These are phyloP conservation scores for Pseudogymnoascus sp. DNA, from an alignment of 2,329 filamentous ascomycete genomes.

Conservation along the genomic window DNA sequence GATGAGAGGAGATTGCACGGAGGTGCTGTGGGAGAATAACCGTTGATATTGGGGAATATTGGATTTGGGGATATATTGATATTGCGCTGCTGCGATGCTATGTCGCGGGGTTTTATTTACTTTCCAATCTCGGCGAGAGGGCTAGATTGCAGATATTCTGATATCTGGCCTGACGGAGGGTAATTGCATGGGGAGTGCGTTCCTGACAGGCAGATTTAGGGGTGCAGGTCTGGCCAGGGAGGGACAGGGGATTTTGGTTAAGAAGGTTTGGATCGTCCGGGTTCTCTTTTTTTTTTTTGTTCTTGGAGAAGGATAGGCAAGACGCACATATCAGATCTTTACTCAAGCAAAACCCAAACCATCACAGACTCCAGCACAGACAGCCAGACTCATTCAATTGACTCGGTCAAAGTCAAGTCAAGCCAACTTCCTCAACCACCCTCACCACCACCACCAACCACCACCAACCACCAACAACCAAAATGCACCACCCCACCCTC, in stretches of 20 bases:
- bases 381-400: background rate
- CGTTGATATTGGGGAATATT: conserved; percentile 5
- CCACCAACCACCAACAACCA: background rate
- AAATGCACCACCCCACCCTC: conserved; percentile 16
- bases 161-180: background rate
- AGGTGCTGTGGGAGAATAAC: background rate
- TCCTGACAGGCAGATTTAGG: background rate
- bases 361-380: background rate
- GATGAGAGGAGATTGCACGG: background rate
- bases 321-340: background rate
- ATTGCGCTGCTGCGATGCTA: background rate
- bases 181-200: background rate
- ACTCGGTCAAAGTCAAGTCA: background rate
- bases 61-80: background rate
- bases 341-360: background rate
- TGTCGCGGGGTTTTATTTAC: background rate
- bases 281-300: background rate
- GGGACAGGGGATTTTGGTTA: background rate
- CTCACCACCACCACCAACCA: background rate
- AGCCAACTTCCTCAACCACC: background rate
- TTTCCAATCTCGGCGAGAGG: background rate
- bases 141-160: background rate
- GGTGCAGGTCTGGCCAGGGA: background rate
- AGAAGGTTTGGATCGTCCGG: background rate
- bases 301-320: background rate